These are phyloP conservation scores for Dillenia turbinata DNA, from an alignment of 164 flowering plant genomes.

Conservation along the genomic window DNA sequence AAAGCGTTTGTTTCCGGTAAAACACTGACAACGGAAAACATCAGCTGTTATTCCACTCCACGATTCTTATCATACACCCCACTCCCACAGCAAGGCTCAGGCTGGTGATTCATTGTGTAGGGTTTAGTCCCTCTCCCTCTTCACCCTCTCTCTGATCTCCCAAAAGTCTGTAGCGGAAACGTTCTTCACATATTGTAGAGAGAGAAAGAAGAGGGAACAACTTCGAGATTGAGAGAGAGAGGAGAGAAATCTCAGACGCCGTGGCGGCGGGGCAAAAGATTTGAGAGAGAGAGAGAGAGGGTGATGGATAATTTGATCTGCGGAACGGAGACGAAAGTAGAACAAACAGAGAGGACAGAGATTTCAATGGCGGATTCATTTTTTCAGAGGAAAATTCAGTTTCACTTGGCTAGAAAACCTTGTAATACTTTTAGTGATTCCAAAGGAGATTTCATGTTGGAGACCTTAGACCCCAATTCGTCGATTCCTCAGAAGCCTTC, in stretches of 20 bases:
- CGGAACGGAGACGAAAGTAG: slow-evolving; percentile 3
- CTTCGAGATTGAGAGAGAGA: too few species aligned
- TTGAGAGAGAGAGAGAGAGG: too few species aligned
- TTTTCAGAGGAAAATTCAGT: slow-evolving; percentile 46
- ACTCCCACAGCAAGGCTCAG: not conserved
- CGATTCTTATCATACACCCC: slow-evolving; percentile 1
- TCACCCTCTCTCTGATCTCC: not conserved
- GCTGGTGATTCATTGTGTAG: not conserved
- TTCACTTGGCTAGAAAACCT: slow-evolving; percentile 51
- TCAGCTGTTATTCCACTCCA: not conserved
- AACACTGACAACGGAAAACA: too few species aligned
- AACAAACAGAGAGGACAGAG: slow-evolving; percentile 7
- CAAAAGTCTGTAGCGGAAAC: too few species aligned
- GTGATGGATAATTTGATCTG: slow-evolving; percentile 18
- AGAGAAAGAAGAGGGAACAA: too few species aligned
- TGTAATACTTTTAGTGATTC: slow-evolving; percentile 22
- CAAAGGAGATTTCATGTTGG: slow-evolving; percentile 46
- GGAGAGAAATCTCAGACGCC: too few species aligned
- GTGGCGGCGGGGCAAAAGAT: too few species aligned
- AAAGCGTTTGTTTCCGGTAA: too few species aligned
- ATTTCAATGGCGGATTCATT: slow-evolving; percentile 10
- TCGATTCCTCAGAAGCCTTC: slow-evolving; percentile 10
- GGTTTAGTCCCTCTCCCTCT: not conserved
- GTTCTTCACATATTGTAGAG: too few species aligned
- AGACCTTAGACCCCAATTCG: slow-evolving; percentile 57